These are phyloP conservation scores for Pichia sp. DNA, from an alignment of 1,139 yeast species.

Conservation along the genomic window DNA sequence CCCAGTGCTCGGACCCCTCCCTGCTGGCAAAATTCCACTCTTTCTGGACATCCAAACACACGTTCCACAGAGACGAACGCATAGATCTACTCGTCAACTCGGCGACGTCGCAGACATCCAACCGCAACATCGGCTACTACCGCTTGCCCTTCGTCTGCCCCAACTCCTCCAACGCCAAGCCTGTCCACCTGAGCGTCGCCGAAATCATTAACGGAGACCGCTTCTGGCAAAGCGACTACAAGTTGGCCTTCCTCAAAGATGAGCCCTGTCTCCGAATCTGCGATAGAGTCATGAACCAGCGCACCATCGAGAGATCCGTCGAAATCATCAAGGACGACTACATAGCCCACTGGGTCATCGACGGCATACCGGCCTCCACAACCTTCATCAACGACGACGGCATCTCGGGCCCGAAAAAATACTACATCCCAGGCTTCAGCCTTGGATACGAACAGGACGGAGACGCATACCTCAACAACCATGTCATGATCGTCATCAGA, in stretches of 20 bases:
- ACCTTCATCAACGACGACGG: conserved; percentile 65
- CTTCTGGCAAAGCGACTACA: conserved; percentile 69
- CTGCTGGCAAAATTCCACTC: background rate
- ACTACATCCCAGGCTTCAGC: conserved; percentile 85
- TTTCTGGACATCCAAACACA: conserved; percentile 32
- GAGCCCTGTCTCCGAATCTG: conserved; percentile 64
- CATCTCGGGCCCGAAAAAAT: conserved; percentile 45
- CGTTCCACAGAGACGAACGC: conserved; percentile 45
- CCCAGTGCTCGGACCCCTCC: conserved; percentile 4
- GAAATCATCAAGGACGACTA: conserved; percentile 65
- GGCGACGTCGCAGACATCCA: conserved; percentile 66
- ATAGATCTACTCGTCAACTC: conserved; percentile 74
- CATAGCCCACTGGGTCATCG: conserved; percentile 79
- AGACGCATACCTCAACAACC: conserved; percentile 64
- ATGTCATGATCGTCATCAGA: conserved; percentile 74
- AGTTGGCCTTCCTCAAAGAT: conserved; percentile 57
- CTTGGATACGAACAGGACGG: conserved; percentile 64
- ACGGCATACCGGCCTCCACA: conserved; percentile 86
- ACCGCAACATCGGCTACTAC: conserved; percentile 78
- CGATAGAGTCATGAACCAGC: conserved; percentile 50
- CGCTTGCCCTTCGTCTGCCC: conserved; percentile 82
- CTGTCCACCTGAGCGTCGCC: conserved; percentile 66
- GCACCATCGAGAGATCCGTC: conserved; percentile 53
- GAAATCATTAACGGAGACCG: conserved; percentile 81
- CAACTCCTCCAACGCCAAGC: conserved; percentile 48